Evolutionary conservation across 2,329 filamentous ascomycete species (phyloP).

Genomic region (Talaromyces funiculosus): DNA sequence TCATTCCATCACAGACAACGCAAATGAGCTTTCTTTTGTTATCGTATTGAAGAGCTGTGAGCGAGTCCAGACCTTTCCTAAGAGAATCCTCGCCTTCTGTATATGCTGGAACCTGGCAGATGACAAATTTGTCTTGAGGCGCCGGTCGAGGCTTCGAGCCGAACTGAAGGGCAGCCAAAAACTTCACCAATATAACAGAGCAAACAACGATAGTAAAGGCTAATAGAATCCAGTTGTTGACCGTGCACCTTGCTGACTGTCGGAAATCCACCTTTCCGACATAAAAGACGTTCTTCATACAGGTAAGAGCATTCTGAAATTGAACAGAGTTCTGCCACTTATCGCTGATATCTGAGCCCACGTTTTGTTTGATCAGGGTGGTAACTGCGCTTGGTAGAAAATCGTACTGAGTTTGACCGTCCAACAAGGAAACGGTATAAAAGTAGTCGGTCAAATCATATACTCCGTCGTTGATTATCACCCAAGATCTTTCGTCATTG

Average conservation of each 20-base stretch:
- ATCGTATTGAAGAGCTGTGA: constrained; percentile 92
- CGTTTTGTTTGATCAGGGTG: constrained; percentile 64
- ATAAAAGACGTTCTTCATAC: constrained; percentile 78
- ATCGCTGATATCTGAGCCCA: constrained; percentile 71
- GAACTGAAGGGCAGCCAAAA: constrained; percentile 86
- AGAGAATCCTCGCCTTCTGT: constrained; percentile 96
- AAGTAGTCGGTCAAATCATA: constrained; percentile 95
- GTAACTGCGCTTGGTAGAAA: constrained; percentile 68
- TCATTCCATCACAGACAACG: constrained; percentile 95
- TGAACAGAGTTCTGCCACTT: constrained; percentile 51
- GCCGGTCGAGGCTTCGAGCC: constrained; percentile 83
- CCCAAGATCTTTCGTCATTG: constrained; percentile 67
- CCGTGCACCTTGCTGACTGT: constrained; percentile 65
- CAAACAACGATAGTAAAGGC: constrained; percentile 82
- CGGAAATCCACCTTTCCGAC: constrained; percentile 82
- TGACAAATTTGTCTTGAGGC: constrained; percentile 96
- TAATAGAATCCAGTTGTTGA: constrained; percentile 86
- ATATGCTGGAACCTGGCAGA: constrained; percentile 95
- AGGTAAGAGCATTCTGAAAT: constrained; percentile 65
- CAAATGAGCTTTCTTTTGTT: constrained; percentile 97
- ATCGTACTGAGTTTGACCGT: constrained; percentile 53
- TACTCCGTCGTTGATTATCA: constrained; percentile 66
- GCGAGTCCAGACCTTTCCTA: constrained; percentile 84
- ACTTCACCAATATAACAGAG: constrained; percentile 76
- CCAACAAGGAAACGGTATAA: constrained; percentile 59